Evolutionary conservation across 1,139 yeast species (phyloP).

Genomic region (Lodderomyces margitis): DNA sequence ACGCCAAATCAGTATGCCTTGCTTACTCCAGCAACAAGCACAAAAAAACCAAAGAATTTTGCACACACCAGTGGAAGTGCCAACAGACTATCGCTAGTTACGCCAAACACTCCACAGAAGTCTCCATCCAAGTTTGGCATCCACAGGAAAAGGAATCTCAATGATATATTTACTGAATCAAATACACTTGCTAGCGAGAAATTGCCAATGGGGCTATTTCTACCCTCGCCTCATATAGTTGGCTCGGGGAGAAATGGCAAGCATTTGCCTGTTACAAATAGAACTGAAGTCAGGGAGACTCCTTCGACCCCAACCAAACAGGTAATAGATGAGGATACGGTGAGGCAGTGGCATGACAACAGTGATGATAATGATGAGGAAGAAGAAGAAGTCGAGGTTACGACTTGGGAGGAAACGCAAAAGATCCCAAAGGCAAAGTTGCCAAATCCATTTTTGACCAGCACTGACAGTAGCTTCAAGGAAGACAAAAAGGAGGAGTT

Average conservation of each 20-base stretch:
- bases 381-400: constrained; percentile 29
- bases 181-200: constrained; percentile 8
- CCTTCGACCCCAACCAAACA: constrained; percentile 36
- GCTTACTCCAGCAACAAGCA: constrained; percentile 5
- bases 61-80: not conserved
- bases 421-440: constrained; percentile 10
- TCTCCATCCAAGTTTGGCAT: constrained; percentile 18
- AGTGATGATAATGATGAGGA: constrained; percentile 23
- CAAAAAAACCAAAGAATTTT: constrained; percentile 6
- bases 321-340: constrained; percentile 28
- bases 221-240: constrained; percentile 44
- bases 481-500: not conserved
- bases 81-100: constrained; percentile 20
- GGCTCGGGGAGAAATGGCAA: constrained; percentile 33
- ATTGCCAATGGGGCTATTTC: constrained; percentile 28
- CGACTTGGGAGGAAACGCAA: constrained; percentile 8
- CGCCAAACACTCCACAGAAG: constrained; percentile 41
- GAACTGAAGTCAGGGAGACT: constrained; percentile 17
- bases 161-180: constrained; percentile 15
- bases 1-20: constrained; percentile 1
- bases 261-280: constrained; percentile 15
- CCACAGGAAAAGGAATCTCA: constrained; percentile 4
- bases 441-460: constrained; percentile 15
- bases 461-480: constrained; percentile 1
- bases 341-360: constrained; percentile 33